A percentile compares a stretch with the other conserved stretches of the same genome.
Evolutionary conservation across 768 basidiomycete genomes (phyloP).

Genomic region (Amanita rubescens): DNA sequence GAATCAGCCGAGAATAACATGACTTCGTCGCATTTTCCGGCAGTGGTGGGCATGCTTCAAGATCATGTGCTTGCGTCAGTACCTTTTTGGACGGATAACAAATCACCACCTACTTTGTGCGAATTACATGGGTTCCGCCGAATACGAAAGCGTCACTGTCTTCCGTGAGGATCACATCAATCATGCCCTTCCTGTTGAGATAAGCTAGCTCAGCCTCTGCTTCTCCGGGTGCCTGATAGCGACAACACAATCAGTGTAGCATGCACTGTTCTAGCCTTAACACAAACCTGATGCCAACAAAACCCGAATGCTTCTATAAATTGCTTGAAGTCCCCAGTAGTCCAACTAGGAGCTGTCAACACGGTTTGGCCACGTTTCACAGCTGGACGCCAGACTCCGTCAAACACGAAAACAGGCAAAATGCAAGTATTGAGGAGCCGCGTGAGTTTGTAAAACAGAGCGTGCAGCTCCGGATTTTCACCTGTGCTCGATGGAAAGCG

Average conservation of each 20-base stretch:
- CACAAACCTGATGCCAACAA: conserved; percentile 20
- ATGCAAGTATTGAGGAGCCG: conserved; percentile 29
- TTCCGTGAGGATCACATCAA: conserved; percentile 11
- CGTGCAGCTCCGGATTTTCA: conserved; percentile 35
- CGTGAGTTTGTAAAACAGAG: conserved; percentile 36
- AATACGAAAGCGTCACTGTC: conserved; percentile 16
- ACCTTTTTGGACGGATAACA: not conserved
- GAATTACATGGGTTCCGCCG: conserved; percentile 11
- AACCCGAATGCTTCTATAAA: conserved; percentile 37
- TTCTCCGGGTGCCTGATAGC: conserved; percentile 14
- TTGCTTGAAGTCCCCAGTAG: conserved; percentile 17
- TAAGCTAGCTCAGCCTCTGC: conserved; percentile 11
- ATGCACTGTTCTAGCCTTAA: not conserved
- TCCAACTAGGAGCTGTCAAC: conserved; percentile 20
- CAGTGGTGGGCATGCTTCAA: not conserved
- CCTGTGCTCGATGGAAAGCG: no score
- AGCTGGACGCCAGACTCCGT: conserved; percentile 35
- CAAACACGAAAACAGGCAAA: conserved; percentile 41
- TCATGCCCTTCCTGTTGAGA: not conserved
- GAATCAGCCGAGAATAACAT: not conserved
- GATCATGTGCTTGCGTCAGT: not conserved
- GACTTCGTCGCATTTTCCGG: not conserved
- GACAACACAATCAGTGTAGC: not conserved
- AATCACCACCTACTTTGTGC: not conserved
- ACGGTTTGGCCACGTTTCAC: conserved; percentile 31